These are phyloP conservation scores for Pouteria campechiana DNA, from an alignment of 179 eudicot species.

Conservation along the genomic window DNA sequence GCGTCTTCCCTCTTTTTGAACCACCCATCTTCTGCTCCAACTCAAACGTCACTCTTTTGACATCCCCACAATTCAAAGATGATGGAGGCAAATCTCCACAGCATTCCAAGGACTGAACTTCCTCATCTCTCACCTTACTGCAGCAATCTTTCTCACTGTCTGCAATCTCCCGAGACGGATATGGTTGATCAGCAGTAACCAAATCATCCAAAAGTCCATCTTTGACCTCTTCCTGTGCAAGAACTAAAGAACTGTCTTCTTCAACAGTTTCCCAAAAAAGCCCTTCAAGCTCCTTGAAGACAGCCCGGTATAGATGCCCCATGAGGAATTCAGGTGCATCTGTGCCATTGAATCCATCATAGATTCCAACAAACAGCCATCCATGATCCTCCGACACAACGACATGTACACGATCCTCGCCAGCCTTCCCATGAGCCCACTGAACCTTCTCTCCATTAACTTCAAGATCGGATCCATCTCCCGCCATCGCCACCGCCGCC, in stretches of 20 bases:
- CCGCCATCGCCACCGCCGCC: conserved; percentile 2
- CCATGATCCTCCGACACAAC: conserved; percentile 93
- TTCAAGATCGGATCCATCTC: conserved; percentile 13
- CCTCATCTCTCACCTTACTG: conserved; percentile 8
- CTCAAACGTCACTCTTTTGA: conserved; percentile 64
- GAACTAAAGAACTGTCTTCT: too few species aligned
- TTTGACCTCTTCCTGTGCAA: conserved; percentile 3
- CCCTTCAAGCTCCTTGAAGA: conserved; percentile 70
- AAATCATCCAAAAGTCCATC: conserved; percentile 11
- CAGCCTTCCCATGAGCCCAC: conserved; percentile 97
- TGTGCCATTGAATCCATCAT: conserved; percentile 97
- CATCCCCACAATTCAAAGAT: conserved; percentile 17
- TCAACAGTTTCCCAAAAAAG: conserved; percentile 78
- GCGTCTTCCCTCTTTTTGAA: conserved; percentile 61
- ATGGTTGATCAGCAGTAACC: conserved; percentile 4
- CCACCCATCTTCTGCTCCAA: conserved; percentile 29
- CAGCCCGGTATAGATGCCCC: conserved; percentile 79
- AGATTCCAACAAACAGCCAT: conserved; percentile 97
- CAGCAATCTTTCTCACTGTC: conserved; percentile 5
- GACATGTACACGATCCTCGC: conserved; percentile 98
- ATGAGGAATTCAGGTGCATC: conserved; percentile 97
- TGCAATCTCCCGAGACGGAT: background rate
- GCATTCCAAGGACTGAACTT: too few species aligned
- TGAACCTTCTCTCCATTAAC: conserved; percentile 57
- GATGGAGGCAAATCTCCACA: too few species aligned